phyloP scores from a whole-genome alignment of 176 grass and related monocot species.

The Ananas comosus region DNA sequence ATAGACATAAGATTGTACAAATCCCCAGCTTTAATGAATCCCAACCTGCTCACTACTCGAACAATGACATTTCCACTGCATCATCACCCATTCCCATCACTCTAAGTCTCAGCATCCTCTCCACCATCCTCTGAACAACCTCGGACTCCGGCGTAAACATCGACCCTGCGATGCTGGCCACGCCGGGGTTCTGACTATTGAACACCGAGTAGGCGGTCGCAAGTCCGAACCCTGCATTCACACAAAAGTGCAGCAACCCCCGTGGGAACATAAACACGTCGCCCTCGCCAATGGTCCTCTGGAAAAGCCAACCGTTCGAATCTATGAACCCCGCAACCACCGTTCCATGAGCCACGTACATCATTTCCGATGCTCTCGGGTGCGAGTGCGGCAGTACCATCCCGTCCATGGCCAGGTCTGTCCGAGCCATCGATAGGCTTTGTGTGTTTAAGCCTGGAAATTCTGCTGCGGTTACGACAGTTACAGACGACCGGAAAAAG shows the following conservation, averaged over 20 bases:
- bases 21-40: no score
- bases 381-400: slow-evolving; percentile 42
- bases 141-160: slow-evolving; percentile 37
- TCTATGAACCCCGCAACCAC: slow-evolving; percentile 44
- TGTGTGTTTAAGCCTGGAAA: slow-evolving; percentile 58
- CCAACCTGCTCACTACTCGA: neutral
- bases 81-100: slow-evolving; percentile 12
- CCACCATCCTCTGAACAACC: slow-evolving; percentile 21
- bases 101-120: slow-evolving; percentile 33
- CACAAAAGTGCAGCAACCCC: slow-evolving; percentile 36
- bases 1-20: no score
- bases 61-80: slow-evolving; percentile 10
- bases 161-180: slow-evolving; percentile 25
- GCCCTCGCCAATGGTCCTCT: slow-evolving; percentile 29
- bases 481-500: slow-evolving; percentile 27
- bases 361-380: slow-evolving; percentile 40
- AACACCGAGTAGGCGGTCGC: slow-evolving; percentile 26
- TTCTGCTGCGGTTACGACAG: slow-evolving; percentile 36
- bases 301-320: slow-evolving; percentile 31
- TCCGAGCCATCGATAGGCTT: slow-evolving; percentile 27
- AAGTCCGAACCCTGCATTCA: slow-evolving; percentile 23
- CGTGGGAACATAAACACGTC: slow-evolving; percentile 45
- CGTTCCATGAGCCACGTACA: slow-evolving; percentile 28
- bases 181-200: slow-evolving; percentile 47
- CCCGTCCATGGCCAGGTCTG: slow-evolving; percentile 25